These are phyloP conservation scores for Mycoemilia scoparia DNA, from an alignment of 192 early-diverging fungal species.

Conservation along the genomic window DNA sequence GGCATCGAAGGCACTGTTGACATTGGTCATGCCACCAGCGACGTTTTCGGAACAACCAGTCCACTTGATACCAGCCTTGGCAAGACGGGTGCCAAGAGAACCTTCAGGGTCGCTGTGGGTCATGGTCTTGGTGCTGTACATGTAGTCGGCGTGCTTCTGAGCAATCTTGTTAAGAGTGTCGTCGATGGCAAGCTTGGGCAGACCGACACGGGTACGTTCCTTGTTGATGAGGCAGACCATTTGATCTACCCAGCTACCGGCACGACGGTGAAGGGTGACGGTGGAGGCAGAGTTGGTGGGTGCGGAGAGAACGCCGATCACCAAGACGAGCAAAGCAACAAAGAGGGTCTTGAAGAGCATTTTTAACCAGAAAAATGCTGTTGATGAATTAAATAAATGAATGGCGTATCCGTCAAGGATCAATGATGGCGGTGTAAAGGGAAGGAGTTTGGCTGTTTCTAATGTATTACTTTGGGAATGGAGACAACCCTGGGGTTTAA, in stretches of 20 bases:
- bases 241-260: constrained; percentile 11
- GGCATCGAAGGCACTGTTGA: constrained; percentile 16
- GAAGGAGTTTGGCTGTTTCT: too few species aligned
- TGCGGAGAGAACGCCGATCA: too few species aligned
- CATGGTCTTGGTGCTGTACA: constrained; percentile 20
- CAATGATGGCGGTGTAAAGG: too few species aligned
- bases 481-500: too few species aligned
- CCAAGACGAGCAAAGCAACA: too few species aligned
- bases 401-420: too few species aligned
- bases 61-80: constrained; percentile 8
- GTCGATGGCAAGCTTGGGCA: constrained; percentile 14
- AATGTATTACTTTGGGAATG: too few species aligned
- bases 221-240: constrained; percentile 25
- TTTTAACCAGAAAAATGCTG: too few species aligned
- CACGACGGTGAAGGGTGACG: background rate
- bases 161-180: constrained; percentile 10
- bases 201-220: constrained; percentile 10
- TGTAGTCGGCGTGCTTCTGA: constrained; percentile 25
- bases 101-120: constrained; percentile 26
- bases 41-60: constrained; percentile 28
- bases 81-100: constrained; percentile 15
- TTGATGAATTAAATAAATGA: too few species aligned
- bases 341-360: too few species aligned
- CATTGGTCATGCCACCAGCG: constrained; percentile 17
- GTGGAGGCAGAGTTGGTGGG: constrained; percentile 1